Evolutionary conservation across 306 rosid species (phyloP).

Genomic region (Astragalus membranaceus): DNA sequence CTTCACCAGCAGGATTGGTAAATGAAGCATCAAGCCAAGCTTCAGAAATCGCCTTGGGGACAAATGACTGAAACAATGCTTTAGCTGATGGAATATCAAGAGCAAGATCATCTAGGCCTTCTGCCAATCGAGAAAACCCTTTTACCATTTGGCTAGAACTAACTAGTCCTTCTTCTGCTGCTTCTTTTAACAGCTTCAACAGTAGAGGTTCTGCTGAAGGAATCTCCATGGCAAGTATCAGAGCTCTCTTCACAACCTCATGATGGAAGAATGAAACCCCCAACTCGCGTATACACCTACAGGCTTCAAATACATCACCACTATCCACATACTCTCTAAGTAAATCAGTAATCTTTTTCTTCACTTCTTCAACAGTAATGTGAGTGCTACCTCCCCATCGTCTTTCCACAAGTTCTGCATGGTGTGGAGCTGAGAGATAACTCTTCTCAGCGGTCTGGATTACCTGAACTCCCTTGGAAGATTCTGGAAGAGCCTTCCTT

Average conservation of each 20-base stretch:
- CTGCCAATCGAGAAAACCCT: slow-evolving; percentile 87
- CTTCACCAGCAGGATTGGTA: slow-evolving; percentile 46
- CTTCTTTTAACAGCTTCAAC: slow-evolving; percentile 76
- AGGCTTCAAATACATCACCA: slow-evolving; percentile 82
- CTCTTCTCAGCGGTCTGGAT: slow-evolving; percentile 85
- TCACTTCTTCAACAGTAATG: slow-evolving; percentile 88
- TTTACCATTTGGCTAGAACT: slow-evolving; percentile 97
- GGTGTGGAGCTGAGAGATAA: slow-evolving; percentile 98
- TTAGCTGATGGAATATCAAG: slow-evolving; percentile 93
- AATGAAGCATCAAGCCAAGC: slow-evolving; percentile 96
- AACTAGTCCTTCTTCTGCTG: slow-evolving; percentile 88
- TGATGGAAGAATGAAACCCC: slow-evolving; percentile 97
- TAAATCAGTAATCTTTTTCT: slow-evolving; percentile 79
- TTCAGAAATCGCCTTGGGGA: slow-evolving; percentile 73
- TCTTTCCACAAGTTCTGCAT: slow-evolving; percentile 94
- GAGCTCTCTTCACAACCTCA: slow-evolving; percentile 95
- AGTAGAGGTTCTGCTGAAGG: slow-evolving; percentile 59
- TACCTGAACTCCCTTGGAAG: slow-evolving; percentile 83
- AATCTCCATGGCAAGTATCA: slow-evolving; percentile 82
- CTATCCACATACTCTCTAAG: slow-evolving; percentile 76
- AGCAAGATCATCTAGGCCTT: slow-evolving; percentile 94
- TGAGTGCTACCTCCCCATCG: slow-evolving; percentile 99
- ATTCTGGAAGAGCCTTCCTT: slow-evolving; percentile 73
- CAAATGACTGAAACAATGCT: slow-evolving; percentile 50
- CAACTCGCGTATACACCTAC: slow-evolving; percentile 87